These are phyloP conservation scores for Arachis hypogaea DNA, from an alignment of 306 rosid species.

Conservation along the genomic window DNA sequence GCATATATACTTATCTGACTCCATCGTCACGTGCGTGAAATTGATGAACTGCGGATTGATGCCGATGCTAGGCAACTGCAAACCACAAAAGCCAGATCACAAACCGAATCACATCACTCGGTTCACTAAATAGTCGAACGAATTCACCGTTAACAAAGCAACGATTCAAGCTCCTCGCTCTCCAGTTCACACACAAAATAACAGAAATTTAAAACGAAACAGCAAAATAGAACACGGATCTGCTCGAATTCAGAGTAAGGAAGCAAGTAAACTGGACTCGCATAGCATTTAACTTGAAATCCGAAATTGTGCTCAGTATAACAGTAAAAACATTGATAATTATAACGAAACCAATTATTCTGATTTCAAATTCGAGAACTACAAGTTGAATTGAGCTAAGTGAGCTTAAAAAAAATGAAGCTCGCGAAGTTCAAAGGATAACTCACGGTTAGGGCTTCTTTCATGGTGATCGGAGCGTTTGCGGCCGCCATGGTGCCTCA, in stretches of 20 bases:
- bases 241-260: conserved; percentile 21
- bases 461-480: conserved; percentile 99
- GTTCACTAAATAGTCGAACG: neutral
- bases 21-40: conserved; percentile 98
- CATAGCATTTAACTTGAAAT: conserved; percentile 11
- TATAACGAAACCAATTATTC: neutral
- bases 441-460: conserved; percentile 87
- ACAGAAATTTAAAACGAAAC: neutral
- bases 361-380: conserved; percentile 11
- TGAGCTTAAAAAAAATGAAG: conserved; percentile 7
- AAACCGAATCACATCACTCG: conserved; percentile 42
- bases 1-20: conserved; percentile 92
- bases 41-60: conserved; percentile 89
- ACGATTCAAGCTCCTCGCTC: conserved; percentile 8
- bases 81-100: conserved; percentile 54
- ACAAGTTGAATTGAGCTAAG: conserved; percentile 37
- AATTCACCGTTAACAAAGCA: conserved; percentile 14
- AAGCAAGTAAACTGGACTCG: conserved; percentile 27
- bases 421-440: conserved; percentile 16
- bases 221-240: conserved; percentile 49
- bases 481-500: conserved; percentile 90
- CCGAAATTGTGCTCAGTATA: conserved; percentile 25
- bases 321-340: neutral
- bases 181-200: conserved; percentile 44
- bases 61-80: conserved; percentile 94